Conservation (phyloP, 2,329 filamentous ascomycete species). For the Nigrospora sphaerica region DNA sequence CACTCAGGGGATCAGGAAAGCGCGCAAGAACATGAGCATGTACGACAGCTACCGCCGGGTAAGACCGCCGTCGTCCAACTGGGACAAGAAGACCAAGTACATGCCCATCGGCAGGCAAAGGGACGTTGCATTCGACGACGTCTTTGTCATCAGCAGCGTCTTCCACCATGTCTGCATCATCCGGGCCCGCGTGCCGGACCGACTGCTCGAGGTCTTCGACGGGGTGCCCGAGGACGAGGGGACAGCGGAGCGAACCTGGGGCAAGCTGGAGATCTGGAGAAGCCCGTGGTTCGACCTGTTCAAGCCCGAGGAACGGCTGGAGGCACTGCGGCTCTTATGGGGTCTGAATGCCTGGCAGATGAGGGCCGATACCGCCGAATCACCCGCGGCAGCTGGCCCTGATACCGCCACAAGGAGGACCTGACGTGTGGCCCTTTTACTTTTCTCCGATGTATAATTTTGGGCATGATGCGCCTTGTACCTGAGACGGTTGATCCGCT, state of each 20-base stretch:
- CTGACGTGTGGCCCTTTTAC: too few relatives aligned
- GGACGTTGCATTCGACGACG: constrained; percentile 45
- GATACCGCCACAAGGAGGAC: too few relatives aligned
- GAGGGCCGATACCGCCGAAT: constrained; percentile 26
- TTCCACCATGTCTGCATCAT: constrained; percentile 57
- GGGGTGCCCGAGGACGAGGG: constrained; percentile 27
- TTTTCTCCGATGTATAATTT: too few relatives aligned
- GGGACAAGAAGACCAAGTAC: constrained; percentile 55
- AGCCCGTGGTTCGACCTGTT: constrained; percentile 59
- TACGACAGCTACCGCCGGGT: constrained; percentile 61
- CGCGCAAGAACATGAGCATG: constrained; percentile 47
- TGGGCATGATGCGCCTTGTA: too few relatives aligned
- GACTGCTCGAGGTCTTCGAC: constrained; percentile 44
- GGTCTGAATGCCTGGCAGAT: constrained; percentile 54
- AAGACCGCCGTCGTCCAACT: constrained; percentile 47
- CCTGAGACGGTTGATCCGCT: too few relatives aligned
- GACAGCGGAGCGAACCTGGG: constrained; percentile 37
- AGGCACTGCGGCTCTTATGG: constrained; percentile 52
- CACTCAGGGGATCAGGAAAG: constrained; percentile 34
- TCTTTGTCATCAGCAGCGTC: constrained; percentile 53
- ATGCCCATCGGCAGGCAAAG: constrained; percentile 44
- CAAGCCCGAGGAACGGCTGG: constrained; percentile 41
- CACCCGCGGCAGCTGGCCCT: too few relatives aligned
- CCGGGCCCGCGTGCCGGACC: constrained; percentile 49
- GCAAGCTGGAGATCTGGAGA: constrained; percentile 46